Evolutionary conservation across 2,329 filamentous ascomycete genomes (phyloP).

Genomic region (Xylaria sp.): DNA sequence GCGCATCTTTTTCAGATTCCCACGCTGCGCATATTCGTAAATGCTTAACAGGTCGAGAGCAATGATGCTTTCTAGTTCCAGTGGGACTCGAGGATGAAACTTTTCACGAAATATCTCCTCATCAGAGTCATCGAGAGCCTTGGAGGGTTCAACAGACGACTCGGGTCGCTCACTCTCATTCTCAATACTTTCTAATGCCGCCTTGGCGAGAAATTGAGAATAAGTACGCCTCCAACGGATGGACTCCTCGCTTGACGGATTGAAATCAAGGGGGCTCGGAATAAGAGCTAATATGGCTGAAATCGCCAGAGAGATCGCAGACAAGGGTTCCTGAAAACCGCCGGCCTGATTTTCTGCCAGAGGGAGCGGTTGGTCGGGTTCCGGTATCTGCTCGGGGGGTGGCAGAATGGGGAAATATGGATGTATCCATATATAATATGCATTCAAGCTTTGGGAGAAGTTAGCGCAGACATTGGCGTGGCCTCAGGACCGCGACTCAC

Average conservation of each 20-base stretch:
- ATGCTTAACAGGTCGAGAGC: conserved; percentile 61
- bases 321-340: conserved; percentile 54
- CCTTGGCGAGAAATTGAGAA: conserved; percentile 61
- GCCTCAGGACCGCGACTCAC: conserved; percentile 47
- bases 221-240: conserved; percentile 58
- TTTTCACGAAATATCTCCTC: conserved; percentile 50
- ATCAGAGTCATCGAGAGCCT: conserved; percentile 56
- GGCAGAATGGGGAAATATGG: conserved; percentile 63
- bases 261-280: conserved; percentile 56
- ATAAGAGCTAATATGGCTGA: conserved; percentile 62
- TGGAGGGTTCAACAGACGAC: conserved; percentile 57
- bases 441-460: conserved; percentile 54
- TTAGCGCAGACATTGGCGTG: conserved; percentile 18
- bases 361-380: conserved; percentile 50
- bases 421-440: conserved; percentile 65
- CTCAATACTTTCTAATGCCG: conserved; percentile 61
- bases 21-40: conserved; percentile 65
- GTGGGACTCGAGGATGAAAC: conserved; percentile 58
- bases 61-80: conserved; percentile 60
- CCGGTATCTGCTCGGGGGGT: conserved; percentile 52
- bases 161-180: conserved; percentile 60
- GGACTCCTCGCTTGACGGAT: conserved; percentile 53
- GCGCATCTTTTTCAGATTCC: conserved; percentile 64
- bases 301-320: conserved; percentile 59
- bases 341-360: conserved; percentile 53